Conservation (phyloP, 768 basidiomycete genomes). For the Lactarius trivialis region DNA sequence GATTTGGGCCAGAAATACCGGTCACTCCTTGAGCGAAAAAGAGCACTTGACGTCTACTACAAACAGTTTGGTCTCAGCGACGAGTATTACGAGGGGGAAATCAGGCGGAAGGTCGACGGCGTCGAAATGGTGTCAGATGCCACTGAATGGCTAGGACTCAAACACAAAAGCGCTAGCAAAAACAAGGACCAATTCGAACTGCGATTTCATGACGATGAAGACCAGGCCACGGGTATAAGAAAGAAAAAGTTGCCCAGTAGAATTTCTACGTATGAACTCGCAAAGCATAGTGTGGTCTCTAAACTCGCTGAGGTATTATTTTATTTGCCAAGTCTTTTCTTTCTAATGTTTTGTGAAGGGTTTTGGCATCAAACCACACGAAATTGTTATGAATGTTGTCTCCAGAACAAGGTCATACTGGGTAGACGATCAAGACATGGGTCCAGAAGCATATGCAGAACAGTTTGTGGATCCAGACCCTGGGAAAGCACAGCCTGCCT, state of each 20-base stretch:
- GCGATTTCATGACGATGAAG: slow-evolving; percentile 67
- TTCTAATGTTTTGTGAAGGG: slow-evolving; percentile 40
- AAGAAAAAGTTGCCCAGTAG: slow-evolving; percentile 81
- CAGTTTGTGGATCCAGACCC: slow-evolving; percentile 74
- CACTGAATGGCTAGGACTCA: slow-evolving; percentile 84
- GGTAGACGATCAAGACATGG: slow-evolving; percentile 74
- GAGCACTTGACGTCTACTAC: slow-evolving; percentile 58
- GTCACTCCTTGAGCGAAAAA: slow-evolving; percentile 70
- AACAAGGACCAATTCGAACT: slow-evolving; percentile 46
- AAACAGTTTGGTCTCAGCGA: slow-evolving; percentile 61
- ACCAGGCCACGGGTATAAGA: slow-evolving; percentile 40
- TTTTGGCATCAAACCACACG: slow-evolving; percentile 75
- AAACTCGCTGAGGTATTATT: slow-evolving; percentile 70
- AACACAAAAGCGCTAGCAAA: slow-evolving; percentile 70
- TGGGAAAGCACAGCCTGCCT: slow-evolving; percentile 46
- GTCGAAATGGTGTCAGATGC: slow-evolving; percentile 89
- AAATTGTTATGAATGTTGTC: slow-evolving; percentile 81
- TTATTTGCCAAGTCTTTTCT: slow-evolving; percentile 5
- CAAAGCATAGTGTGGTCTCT: slow-evolving; percentile 71
- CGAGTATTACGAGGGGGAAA: slow-evolving; percentile 67
- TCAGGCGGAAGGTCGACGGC: slow-evolving; percentile 61
- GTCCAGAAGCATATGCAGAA: slow-evolving; percentile 78
- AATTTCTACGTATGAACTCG: slow-evolving; percentile 75
- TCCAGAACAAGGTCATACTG: slow-evolving; percentile 54
- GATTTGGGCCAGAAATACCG: slow-evolving; percentile 85